Evolutionary conservation across 2,329 filamentous ascomycete genomes (phyloP).

Genomic region (Aspergillus niger): DNA sequence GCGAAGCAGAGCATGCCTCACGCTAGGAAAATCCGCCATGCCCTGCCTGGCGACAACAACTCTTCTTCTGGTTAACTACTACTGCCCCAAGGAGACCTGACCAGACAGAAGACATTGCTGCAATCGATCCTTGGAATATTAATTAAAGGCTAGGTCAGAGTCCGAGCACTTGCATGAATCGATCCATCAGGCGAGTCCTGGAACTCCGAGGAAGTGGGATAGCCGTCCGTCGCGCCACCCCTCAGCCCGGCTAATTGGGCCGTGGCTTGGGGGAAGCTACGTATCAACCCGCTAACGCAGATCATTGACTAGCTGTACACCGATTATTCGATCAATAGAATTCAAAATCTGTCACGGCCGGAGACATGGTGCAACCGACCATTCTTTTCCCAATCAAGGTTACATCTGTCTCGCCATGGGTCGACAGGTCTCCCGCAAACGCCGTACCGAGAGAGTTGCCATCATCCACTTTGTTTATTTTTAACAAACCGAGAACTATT

Average conservation of each 20-base stretch:
- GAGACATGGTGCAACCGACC: neutral
- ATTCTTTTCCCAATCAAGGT: constrained; percentile 2
- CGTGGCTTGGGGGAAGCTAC: constrained; percentile 9
- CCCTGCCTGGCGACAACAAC: neutral
- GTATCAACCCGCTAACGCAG: constrained; percentile 14
- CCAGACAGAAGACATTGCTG: neutral
- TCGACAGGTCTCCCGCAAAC: constrained; percentile 3
- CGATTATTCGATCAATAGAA: constrained; percentile 21
- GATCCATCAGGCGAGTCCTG: constrained; percentile 12
- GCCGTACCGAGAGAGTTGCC: neutral
- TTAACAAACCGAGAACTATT: constrained; percentile 18
- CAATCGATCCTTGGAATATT: neutral
- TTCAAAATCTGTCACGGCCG: neutral
- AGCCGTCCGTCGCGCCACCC: neutral
- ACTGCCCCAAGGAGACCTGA: neutral
- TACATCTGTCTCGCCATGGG: neutral
- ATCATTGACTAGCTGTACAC: constrained; percentile 16
- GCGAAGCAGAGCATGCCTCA: neutral
- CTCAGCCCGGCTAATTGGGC: neutral
- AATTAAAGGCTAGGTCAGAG: neutral
- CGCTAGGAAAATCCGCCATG: constrained; percentile 2
- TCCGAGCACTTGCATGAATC: constrained; percentile 13
- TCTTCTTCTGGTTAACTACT: neutral
- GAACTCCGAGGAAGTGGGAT: neutral
- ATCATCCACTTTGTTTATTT: constrained; percentile 12